Evolutionary conservation across 2,329 filamentous ascomycete genomes (phyloP), one percentile per base, ranked within the genome.

Genomic region (Thielaviopsis cerberus): DNA sequence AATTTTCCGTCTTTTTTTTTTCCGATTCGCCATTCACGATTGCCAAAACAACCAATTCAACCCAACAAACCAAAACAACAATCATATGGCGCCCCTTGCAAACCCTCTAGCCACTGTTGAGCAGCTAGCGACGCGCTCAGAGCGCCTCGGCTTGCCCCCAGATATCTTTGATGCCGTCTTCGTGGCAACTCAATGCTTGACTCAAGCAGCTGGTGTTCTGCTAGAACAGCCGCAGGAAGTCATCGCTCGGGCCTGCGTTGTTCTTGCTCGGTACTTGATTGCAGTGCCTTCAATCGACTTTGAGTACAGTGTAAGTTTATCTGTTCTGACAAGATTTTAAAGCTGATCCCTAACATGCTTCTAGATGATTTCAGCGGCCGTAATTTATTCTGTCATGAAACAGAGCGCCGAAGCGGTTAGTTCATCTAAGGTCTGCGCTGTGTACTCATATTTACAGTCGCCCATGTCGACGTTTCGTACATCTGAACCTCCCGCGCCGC

Each of bases 201-300:
- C 85, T 2, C 87, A 92, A 69, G 81, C 84, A 23, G 85, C 86
- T 11, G 87, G 87, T 27, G 77, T 94, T 55, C 78, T 97, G 20
- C 77, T 98, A 2, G 81, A 87, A 53, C 76, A 97, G 45, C 86
- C 88, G 6, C 89, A 95, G 67, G 87, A 89, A 64, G 81, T 88
- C 45, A 87, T 92, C 45, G 86, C 89, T 4, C 86, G 89, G 66
- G 88, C 90, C 2, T 87, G 90, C 66, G 81, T 96, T 48, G 71
- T 92, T 0, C 80, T 94, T 34, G 83, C 85, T 55, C 80, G 91
- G 15, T 92, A 88, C 71, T 94, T 86, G 84, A 72, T 88, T 24
- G 68, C 74, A 25, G 76, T 73, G 66, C 79, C 69, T 58, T 75
- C 71, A 66, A 78, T 78, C 73, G 71, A 70, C 62, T 72, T 74